Evolutionary conservation across 148 eudicot species (phyloP).

Genomic region (Suaeda aralocaspica): DNA sequence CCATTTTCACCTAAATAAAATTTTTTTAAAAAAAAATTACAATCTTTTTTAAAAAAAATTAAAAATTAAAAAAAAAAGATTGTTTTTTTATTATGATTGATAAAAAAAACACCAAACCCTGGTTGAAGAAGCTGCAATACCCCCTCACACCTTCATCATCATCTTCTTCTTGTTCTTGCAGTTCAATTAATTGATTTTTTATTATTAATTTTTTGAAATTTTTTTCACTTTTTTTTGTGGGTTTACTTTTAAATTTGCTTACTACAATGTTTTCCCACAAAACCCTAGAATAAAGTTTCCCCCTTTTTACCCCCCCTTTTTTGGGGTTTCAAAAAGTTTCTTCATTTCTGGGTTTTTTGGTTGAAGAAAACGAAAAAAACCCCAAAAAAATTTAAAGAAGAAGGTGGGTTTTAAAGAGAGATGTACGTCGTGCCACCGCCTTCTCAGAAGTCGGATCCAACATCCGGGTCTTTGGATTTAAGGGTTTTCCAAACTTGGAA

Average conservation of each 20-base stretch:
- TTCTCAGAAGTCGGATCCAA: conserved; percentile 66
- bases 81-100: background rate
- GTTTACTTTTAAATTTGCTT: conserved; percentile 27
- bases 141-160: background rate
- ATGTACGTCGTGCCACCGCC: conserved; percentile 93
- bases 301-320: background rate
- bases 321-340: conserved; percentile 1
- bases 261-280: conserved; percentile 1
- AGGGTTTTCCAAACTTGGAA: conserved; percentile 87
- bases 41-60: no score
- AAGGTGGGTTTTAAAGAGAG: conserved; percentile 21
- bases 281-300: conserved; percentile 27
- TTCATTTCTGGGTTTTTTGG: background rate
- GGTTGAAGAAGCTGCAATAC: background rate
- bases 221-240: conserved; percentile 8
- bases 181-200: background rate
- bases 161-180: background rate
- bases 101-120: conserved; percentile 16
- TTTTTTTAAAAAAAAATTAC: background rate
- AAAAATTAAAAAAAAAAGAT: background rate
- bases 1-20: conserved; percentile 1
- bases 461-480: conserved; percentile 54
- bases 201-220: background rate
- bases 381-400: conserved; percentile 1
- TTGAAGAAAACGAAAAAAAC: background rate